Base-by-base conservation (phyloP, 2,329 filamentous ascomycete genomes). In the Rhinocladiella similis region DNA sequence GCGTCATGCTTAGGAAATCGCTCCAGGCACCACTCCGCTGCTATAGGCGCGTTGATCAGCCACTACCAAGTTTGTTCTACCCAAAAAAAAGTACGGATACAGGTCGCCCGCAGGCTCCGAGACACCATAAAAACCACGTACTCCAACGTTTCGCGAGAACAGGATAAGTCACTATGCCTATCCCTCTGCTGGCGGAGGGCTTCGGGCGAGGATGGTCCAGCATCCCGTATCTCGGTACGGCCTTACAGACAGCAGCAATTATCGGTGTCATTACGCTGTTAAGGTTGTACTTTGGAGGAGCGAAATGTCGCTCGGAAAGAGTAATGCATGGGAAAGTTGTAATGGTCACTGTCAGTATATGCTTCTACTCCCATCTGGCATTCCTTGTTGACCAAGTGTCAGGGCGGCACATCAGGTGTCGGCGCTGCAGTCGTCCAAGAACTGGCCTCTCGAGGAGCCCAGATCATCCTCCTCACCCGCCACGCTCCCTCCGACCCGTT, bases 271-370 rank as follows among this genome's bases (percentile, higher is more conserved):
- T 89, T 22, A 79, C 76, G 56, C 68, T 81, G 53, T 67, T 87
- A 62, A 97, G 97, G 78, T 79, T 80, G 67, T 96, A 88, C 76
- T 89, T 87, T 67, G 84, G 84, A 62, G 95, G 94, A 64, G 83
- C 86, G 12, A 77, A 74, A 64, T 97, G 94, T 72, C 75, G 74
- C 41, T 83, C 89, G 22, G 91, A 96, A 70, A 83, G 90, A 57
- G 81, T 88, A 53, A 91, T 99, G 86, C 91, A 97, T 73, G 91
- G 91, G 47, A 95, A 95, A 70, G 91, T 99, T 47, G 82, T 97
- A 43, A 87, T 99, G 80, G 84, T 99, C 50, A 99, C 94, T 16
- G 92, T 87, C 79, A 50, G 75, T 27, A 7, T 57, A 9, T 29
- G 20, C 19, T 22, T 18, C 14, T 16, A n/a, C 25, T 49, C 38